These are phyloP conservation scores for Aaosphaeria arxii DNA, from an alignment of 2,329 filamentous ascomycete genomes.

Conservation along the genomic window DNA sequence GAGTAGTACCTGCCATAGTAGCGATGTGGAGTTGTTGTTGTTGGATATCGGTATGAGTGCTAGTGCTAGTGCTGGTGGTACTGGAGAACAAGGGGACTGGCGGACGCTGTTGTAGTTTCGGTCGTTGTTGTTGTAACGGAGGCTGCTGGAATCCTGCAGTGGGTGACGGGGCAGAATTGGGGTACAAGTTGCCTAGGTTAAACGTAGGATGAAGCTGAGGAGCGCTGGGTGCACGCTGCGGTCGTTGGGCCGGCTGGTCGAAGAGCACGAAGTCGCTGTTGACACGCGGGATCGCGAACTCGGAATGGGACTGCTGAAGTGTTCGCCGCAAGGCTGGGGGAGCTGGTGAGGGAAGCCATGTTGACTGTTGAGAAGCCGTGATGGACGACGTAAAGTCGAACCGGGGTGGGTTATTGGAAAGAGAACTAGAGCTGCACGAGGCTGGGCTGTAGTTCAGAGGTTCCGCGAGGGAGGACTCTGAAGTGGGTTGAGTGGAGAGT, in stretches of 20 bases:
- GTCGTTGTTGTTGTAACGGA: conserved; percentile 33
- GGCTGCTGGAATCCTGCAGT: conserved; percentile 53
- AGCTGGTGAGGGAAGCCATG: conserved; percentile 73
- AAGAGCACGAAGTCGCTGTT: conserved; percentile 79
- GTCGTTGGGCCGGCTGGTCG: conserved; percentile 49
- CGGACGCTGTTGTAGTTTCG: conserved; percentile 54
- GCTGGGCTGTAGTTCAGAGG: conserved; percentile 66
- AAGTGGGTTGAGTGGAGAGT: conserved; percentile 25
- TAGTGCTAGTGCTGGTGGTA: conserved; percentile 56
- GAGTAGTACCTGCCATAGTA: conserved; percentile 38
- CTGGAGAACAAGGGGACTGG: conserved; percentile 69
- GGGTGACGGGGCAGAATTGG: conserved; percentile 63
- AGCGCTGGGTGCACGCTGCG: conserved; percentile 51
- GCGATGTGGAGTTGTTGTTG: conserved; percentile 25
- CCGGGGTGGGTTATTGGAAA: conserved; percentile 59
- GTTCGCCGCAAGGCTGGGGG: conserved; percentile 48
- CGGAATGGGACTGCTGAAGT: conserved; percentile 42
- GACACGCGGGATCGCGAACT: conserved; percentile 39
- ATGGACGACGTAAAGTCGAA: conserved; percentile 74
- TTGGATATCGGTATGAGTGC: conserved; percentile 42
- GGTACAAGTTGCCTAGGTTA: conserved; percentile 63
- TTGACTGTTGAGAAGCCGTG: conserved; percentile 71
- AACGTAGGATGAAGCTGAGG: conserved; percentile 57
- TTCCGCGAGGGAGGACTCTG: conserved; percentile 42
- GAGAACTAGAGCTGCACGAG: conserved; percentile 56